Conservation (phyloP, 192 early-diverging fungal species). For the Podila clonocystis region DNA sequence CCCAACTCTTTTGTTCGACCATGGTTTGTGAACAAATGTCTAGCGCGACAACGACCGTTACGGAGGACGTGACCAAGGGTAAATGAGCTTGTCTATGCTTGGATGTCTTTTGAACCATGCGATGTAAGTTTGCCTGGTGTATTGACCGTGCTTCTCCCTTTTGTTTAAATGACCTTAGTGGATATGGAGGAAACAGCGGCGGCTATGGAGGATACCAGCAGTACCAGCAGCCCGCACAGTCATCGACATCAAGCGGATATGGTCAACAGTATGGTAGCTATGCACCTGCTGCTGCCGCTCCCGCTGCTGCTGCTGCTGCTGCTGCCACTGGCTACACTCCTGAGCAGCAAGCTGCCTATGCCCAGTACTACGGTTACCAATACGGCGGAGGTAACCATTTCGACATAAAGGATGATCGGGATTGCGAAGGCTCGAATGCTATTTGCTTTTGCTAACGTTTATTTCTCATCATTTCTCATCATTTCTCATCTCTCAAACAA, state of each 20-base stretch:
- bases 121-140: too few species aligned
- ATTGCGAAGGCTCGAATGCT: neutral
- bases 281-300: conserved; percentile 19
- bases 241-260: conserved; percentile 22
- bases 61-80: conserved; percentile 46
- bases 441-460: neutral
- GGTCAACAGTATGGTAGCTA: conserved; percentile 46
- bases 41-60: conserved; percentile 53
- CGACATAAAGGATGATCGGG: neutral
- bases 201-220: conserved; percentile 27
- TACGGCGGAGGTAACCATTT: conserved; percentile 22
- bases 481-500: too few species aligned
- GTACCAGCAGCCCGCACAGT: conserved; percentile 23
- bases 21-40: conserved; percentile 12
- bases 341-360: conserved; percentile 51
- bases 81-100: neutral
- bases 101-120: too few species aligned
- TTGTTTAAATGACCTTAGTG: conserved; percentile 10
- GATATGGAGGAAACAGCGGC: conserved; percentile 36
- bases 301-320: conserved; percentile 11
- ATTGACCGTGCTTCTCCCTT: neutral
- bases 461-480: neutral
- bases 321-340: conserved; percentile 35
- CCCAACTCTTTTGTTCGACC: conserved; percentile 2
- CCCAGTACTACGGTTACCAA: conserved; percentile 48